These are phyloP conservation scores for Termitomyces sp. DNA, from an alignment of 768 basidiomycete species.

Conservation along the genomic window DNA sequence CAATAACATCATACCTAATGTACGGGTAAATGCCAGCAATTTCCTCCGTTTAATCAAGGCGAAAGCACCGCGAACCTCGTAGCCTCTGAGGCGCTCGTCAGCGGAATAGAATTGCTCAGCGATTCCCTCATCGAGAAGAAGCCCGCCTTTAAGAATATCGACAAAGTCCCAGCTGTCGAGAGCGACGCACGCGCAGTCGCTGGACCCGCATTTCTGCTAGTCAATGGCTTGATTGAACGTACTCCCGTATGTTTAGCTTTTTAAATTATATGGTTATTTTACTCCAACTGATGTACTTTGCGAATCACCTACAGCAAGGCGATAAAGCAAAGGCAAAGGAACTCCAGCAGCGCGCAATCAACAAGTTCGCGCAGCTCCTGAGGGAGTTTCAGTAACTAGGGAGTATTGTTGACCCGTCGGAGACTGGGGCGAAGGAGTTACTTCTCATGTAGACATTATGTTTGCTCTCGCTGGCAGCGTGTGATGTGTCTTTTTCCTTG, in stretches of 20 bases:
- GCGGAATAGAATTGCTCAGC: background rate
- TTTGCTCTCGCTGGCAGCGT: background rate
- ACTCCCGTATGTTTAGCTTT: background rate
- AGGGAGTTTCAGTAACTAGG: background rate
- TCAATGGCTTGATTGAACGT: background rate
- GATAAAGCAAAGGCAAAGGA: background rate
- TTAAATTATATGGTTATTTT: background rate
- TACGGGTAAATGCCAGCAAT: background rate
- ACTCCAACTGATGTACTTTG: background rate
- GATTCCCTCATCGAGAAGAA: background rate
- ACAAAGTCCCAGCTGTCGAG: background rate
- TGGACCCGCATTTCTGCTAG: background rate
- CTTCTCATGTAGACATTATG: background rate
- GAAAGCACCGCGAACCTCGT: background rate
- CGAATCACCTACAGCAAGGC: background rate
- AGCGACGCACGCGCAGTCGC: background rate
- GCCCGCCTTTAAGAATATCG: background rate
- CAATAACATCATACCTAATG: background rate
- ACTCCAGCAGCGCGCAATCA: background rate
- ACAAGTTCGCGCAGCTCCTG: background rate
- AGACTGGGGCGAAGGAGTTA: background rate
- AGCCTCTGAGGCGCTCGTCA: background rate
- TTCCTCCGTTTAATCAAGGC: background rate
- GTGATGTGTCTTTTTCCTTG: background rate
- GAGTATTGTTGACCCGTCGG: background rate